A percentile compares a stretch with the other conserved stretches of the same genome.
phyloP scores from a whole-genome alignment of 192 early-diverging fungal species.

The Linnemannia schmuckeri region DNA sequence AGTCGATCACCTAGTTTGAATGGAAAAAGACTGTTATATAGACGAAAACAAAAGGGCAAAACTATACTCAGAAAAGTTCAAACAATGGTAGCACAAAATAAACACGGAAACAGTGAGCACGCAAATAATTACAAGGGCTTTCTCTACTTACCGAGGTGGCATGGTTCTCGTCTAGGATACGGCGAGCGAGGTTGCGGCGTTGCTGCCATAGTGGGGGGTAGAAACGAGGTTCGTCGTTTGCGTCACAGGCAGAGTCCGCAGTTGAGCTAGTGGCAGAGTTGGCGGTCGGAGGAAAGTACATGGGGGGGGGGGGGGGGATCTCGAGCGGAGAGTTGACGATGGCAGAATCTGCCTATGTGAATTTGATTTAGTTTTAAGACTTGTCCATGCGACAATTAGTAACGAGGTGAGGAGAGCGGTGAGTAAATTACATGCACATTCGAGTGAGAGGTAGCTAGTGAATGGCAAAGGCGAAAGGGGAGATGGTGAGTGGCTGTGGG shows the following conservation, averaged over 20 bases:
- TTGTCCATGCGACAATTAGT: too few relatives aligned
- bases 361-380: too few relatives aligned
- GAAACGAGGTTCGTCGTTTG: conserved; percentile 17
- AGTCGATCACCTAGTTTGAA: conserved; percentile 77
- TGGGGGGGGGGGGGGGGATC: background rate
- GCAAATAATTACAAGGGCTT: background rate
- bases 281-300: background rate
- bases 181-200: conserved; percentile 73
- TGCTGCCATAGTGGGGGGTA: conserved; percentile 88
- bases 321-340: too few relatives aligned
- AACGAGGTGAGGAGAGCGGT: too few relatives aligned
- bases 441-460: too few relatives aligned
- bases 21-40: background rate
- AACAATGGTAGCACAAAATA: background rate
- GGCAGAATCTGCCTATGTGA: too few relatives aligned
- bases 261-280: background rate
- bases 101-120: background rate
- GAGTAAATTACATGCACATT: too few relatives aligned
- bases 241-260: background rate
- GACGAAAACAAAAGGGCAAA: background rate
- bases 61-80: background rate
- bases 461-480: too few relatives aligned
- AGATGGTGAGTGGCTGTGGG: too few relatives aligned
- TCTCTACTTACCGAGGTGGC: conserved; percentile 60
- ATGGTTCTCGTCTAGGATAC: conserved; percentile 62